A percentile compares a stretch with the other conserved stretches of the same genome.
Conservation (phyloP, 805 yeast genomes). For the Torulaspora quercuum region DNA sequence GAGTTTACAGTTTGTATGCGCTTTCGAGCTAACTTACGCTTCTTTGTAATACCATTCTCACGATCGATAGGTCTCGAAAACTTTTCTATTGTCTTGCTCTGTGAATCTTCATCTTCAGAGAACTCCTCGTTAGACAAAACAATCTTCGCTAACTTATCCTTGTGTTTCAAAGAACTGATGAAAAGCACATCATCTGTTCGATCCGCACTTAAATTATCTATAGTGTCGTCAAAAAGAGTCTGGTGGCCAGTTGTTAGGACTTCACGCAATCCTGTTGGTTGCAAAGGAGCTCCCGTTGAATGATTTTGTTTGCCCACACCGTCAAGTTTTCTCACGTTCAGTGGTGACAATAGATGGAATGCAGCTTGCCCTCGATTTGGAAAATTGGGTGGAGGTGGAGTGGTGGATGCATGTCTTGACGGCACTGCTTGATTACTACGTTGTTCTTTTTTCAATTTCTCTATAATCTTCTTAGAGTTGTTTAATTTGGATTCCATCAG, state of each 20-base stretch:
- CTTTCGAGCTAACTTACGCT: conserved; percentile 23
- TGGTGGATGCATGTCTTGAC: not conserved
- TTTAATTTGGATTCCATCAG: conserved; percentile 38
- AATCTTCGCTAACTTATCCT: conserved; percentile 17
- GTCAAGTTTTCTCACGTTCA: conserved; percentile 20
- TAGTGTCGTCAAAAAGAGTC: conserved; percentile 20
- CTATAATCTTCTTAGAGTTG: conserved; percentile 34
- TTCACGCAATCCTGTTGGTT: conserved; percentile 24
- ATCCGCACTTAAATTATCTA: conserved; percentile 14
- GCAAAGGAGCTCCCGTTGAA: conserved; percentile 17
- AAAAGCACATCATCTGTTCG: conserved; percentile 20
- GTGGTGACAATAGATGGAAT: conserved; percentile 30
- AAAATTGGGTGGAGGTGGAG: conserved; percentile 7
- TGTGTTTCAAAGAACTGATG: conserved; percentile 20
- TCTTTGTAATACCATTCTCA: conserved; percentile 9
- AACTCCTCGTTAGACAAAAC: conserved; percentile 19
- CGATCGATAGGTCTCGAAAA: conserved; percentile 5
- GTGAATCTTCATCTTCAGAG: conserved; percentile 16
- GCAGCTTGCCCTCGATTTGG: conserved; percentile 9
- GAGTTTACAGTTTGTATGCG: conserved; percentile 23
- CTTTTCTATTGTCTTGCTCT: conserved; percentile 1
- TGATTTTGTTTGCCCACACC: conserved; percentile 7
- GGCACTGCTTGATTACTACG: conserved; percentile 8
- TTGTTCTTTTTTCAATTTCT: conserved; percentile 25
- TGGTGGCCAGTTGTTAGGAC: conserved; percentile 26